Percentiles rank a stretch among this genome's conserved stretches.
Evolutionary conservation across 352 stramenopile species (phyloP).

Genomic region (Aphanomyces invadans): DNA sequence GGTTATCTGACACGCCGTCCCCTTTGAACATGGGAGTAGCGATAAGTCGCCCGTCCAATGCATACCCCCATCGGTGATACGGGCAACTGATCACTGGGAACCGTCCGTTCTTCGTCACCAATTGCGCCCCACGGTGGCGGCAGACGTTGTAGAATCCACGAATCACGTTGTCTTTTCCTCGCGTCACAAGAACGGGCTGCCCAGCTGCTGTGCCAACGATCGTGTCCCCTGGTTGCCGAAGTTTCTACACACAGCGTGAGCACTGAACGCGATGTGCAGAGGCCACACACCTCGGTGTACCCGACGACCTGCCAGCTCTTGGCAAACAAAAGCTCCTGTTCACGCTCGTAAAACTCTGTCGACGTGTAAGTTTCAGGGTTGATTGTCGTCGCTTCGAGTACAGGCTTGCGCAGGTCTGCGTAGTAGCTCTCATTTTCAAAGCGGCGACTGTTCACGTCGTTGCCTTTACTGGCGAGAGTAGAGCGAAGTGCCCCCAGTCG

Average conservation of each 20-base stretch:
- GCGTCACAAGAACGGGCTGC: constrained; percentile 27
- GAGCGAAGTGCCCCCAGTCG: background rate
- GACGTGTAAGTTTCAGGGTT: constrained; percentile 25
- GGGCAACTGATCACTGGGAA: constrained; percentile 30
- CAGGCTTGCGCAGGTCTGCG: background rate
- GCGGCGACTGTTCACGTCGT: background rate
- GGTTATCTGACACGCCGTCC: constrained; percentile 11
- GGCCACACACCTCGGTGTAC: constrained; percentile 21
- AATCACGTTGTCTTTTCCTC: constrained; percentile 25
- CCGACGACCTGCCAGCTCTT: constrained; percentile 28
- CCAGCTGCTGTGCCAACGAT: constrained; percentile 26
- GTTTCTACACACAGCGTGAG: constrained; percentile 15
- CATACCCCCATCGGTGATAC: constrained; percentile 33
- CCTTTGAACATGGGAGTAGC: constrained; percentile 29
- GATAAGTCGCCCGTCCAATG: constrained; percentile 27
- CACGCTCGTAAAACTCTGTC: constrained; percentile 24
- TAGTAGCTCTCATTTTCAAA: constrained; percentile 21
- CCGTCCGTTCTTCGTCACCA: constrained; percentile 27
- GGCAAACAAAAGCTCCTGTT: constrained; percentile 27
- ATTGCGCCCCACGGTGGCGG: constrained; percentile 26
- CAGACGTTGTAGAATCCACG: constrained; percentile 30
- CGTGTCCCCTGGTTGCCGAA: constrained; percentile 28
- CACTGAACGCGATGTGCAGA: background rate
- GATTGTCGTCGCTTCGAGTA: constrained; percentile 27
- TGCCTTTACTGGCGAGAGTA: background rate